These are phyloP conservation scores for Fusarium vanettenii DNA, from an alignment of 2,329 filamentous ascomycete species.

Conservation along the genomic window DNA sequence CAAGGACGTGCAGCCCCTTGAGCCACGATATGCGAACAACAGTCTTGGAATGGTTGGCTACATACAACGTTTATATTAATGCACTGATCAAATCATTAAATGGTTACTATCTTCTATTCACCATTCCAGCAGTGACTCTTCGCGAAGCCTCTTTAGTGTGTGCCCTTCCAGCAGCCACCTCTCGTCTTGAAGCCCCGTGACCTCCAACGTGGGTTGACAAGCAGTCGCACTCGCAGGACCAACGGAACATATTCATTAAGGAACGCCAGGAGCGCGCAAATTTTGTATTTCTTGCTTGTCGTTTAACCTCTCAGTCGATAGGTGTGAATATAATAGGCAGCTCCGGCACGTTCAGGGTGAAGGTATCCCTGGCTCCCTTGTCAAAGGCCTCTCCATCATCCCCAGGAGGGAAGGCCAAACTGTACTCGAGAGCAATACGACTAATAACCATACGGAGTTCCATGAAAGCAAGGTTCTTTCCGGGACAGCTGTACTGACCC, in stretches of 20 bases:
- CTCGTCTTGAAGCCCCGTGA: neutral
- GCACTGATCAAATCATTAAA: neutral
- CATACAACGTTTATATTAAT: neutral
- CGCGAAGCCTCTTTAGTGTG: neutral
- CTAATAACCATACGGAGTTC: slow-evolving; percentile 2
- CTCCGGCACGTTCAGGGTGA: slow-evolving; percentile 2
- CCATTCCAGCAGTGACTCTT: neutral
- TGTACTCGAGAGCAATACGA: neutral
- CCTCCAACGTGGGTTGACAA: neutral
- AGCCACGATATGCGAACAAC: neutral
- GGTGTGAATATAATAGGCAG: slow-evolving; percentile 1
- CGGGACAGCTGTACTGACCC: neutral
- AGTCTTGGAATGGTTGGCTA: neutral
- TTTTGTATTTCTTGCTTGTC: neutral
- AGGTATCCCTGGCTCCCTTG: slow-evolving; percentile 1
- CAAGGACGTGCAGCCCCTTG: neutral
- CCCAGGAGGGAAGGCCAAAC: neutral
- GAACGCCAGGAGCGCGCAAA: neutral
- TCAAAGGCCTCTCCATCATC: neutral
- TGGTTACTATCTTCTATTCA: neutral
- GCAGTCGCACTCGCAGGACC: neutral
- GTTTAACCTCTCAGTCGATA: neutral
- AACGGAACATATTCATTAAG: neutral
- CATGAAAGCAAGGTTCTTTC: neutral
- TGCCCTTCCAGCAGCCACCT: neutral